Evolutionary conservation across 1,139 yeast species (phyloP), one percentile per base, ranked within the genome.

Genomic region (Protomyces gravidus): DNA sequence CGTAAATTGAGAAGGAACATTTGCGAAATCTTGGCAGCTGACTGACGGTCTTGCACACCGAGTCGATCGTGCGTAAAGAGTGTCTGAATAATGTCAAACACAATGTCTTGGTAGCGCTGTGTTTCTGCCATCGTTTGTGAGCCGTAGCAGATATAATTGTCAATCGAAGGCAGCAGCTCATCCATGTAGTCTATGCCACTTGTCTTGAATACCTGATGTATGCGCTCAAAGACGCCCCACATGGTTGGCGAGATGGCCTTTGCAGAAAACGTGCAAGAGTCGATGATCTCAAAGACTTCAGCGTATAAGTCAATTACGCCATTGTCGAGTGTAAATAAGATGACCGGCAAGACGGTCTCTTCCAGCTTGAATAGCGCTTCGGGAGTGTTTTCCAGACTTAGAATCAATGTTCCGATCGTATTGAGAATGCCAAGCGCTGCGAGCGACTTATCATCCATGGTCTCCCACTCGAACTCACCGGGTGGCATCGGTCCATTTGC

Each of bases 341-440:
- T 80, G 30, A 85, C 85, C 13, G 97, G 96, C 46, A 82, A 75
- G 63, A 86, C 81, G 3, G 85, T 82, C 63, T 81, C 83, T 68
- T 89, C 96, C 59, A 92, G 77, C 68, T 80, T 79, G 52, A 76
- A 73, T 48, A 90, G 79, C 60, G 87, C 79, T 27, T 83, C 89
- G 25, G 76, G 76, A 1, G 95, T 84, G 68, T 85, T 86, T 70
- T 92, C 97, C 71, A 92, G 84, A 11, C 95, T 86, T 62, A 89
- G 72, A 55, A 92, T 73, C n/a, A 92, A 85, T 0, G 96, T 89
- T 55, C 89, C 84, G 76, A 90, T 82, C 1, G 97, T 90, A 67
- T 86, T 89, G 66, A 92, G 75, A 30, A 89, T 79, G 33, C 97
- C 97, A 51, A 87, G 73, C 0, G 95, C 96, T 1, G 96, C 90